Evolutionary conservation across 768 basidiomycete genomes (phyloP), one percentile per base, ranked within the genome.

Genomic region (Boletales sp.): DNA sequence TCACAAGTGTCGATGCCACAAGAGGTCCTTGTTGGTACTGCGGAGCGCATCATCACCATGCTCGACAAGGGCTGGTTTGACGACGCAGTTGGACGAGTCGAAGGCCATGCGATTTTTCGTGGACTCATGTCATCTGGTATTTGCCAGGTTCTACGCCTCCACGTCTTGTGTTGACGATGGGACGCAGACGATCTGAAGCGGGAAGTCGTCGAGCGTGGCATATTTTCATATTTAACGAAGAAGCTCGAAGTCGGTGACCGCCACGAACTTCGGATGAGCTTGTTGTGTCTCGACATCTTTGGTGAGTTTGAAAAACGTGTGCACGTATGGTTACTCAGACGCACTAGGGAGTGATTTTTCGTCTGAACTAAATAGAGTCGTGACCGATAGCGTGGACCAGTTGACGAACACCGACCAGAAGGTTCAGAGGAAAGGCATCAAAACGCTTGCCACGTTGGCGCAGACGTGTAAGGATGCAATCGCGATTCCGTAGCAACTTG

Each of bases 61-160:
- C 1, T 55, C 17, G 30, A 52, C 18, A 55, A 54, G 17, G 29
- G 43, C 38, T 54, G 53, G 45, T 52, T 54, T 41, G 50, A 54
- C 7, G 53, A 52, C 17, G 50, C 54, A 17, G 10, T 55, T 0
- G 54, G 54, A 13, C 43, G n/a, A 11, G 36, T 55, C 2, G 54
- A 52, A 42, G 54, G 54, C 3, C 21, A 4, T 10, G 4, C 38
- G 8, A 44, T 55, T 27, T 48, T 55, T 10, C 4, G 19, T 9
- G 27, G 21, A 10, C 51, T 55, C 11, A 40, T 53, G 44, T 13
- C 12, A 5, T 38, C 17, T 13, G 51, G 54, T 55, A 40, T 13
- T 24, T 24, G 24, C 24, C 24, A 5, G 19, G 29, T n/a, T 14
- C 11, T 39, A n/a, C 21, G 36, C 14, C n/a, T n/a, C 11, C 32